Evolutionary conservation across 331 rosid genomes (phyloP).

Genomic region (Rhamnella rubrinervis): DNA sequence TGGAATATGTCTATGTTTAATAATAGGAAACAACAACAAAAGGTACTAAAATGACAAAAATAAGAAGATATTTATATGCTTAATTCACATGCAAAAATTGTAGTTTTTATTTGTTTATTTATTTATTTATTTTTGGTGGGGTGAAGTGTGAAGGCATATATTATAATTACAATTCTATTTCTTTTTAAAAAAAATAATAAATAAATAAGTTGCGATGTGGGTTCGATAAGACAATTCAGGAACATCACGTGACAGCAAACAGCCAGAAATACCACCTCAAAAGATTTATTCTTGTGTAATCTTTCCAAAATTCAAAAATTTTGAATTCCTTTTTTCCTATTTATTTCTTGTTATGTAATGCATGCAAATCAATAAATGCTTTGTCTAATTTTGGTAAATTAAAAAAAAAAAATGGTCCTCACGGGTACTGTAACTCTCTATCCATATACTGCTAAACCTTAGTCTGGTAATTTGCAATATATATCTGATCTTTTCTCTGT

Average conservation of each 20-base stretch:
- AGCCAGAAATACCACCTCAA: conserved; percentile 4
- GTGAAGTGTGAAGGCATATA: no score
- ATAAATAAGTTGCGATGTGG: background rate
- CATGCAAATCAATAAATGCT: conserved; percentile 11
- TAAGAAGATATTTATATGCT: no score
- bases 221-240: conserved; percentile 22
- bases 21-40: no score
- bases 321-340: background rate
- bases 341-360: background rate
- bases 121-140: no score
- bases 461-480: no score
- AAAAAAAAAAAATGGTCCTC: conserved; percentile 7
- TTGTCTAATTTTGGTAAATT: background rate
- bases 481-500: no score
- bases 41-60: no score
- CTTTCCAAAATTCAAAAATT: conserved; percentile 25
- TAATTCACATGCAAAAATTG: no score
- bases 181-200: background rate
- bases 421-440: background rate
- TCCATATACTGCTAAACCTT: background rate
- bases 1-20: no score
- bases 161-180: no score
- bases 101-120: no score
- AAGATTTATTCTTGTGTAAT: background rate
- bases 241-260: conserved; percentile 42